These are phyloP conservation scores for Phaeolepiota aurea DNA, from an alignment of 768 basidiomycete genomes.

Conservation along the genomic window DNA sequence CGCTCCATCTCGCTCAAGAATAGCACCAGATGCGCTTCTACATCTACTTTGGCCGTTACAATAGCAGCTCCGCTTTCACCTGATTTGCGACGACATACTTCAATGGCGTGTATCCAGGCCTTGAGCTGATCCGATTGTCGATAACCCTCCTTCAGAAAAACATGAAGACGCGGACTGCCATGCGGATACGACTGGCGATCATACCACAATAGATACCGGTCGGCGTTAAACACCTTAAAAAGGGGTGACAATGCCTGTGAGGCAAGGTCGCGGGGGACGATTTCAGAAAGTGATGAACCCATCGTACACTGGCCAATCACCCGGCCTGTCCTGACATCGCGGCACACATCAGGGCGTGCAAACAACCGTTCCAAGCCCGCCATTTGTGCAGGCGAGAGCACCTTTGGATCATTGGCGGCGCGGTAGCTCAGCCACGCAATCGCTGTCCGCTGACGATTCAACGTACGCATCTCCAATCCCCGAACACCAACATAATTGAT, in stretches of 20 bases:
- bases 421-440: slow-evolving; percentile 43
- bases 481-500: slow-evolving; percentile 57
- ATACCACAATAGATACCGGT: slow-evolving; percentile 51
- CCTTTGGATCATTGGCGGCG: slow-evolving; percentile 7
- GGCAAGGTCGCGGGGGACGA: slow-evolving; percentile 23
- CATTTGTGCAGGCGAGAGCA: slow-evolving; percentile 26
- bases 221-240: slow-evolving; percentile 21
- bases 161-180: slow-evolving; percentile 22
- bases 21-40: slow-evolving; percentile 13
- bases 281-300: slow-evolving; percentile 35
- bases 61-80: slow-evolving; percentile 1
- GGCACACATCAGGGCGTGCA: slow-evolving; percentile 25
- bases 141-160: slow-evolving; percentile 46
- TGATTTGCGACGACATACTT: slow-evolving; percentile 17
- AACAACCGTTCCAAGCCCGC: slow-evolving; percentile 39
- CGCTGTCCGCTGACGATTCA: slow-evolving; percentile 51
- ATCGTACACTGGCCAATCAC: slow-evolving; percentile 39
- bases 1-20: slow-evolving; percentile 17
- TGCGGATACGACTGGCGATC: slow-evolving; percentile 18
- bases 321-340: slow-evolving; percentile 22
- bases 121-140: slow-evolving; percentile 39
- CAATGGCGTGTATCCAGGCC: slow-evolving; percentile 43
- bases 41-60: slow-evolving; percentile 8
- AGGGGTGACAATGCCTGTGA: too few relatives aligned
- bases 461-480: slow-evolving; percentile 43